Percentiles rank a stretch among this genome's conserved stretches.
These are phyloP conservation scores for Tylopilus vinaceipallidus DNA, from an alignment of 768 basidiomycete species.

Conservation along the genomic window DNA sequence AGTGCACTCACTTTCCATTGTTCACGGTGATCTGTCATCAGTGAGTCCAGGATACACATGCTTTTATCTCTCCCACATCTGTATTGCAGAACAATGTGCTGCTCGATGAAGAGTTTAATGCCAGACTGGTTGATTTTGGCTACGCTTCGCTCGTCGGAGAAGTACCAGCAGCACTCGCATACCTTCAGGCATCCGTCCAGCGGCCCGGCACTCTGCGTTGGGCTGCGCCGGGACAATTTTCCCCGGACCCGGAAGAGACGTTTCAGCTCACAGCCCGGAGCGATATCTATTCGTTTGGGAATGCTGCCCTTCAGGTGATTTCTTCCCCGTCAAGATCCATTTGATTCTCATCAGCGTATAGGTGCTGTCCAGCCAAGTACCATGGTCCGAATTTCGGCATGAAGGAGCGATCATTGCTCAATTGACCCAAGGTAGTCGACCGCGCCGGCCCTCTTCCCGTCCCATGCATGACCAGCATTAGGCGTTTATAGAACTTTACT, in stretches of 20 bases:
- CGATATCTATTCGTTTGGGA: no score
- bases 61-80: not conserved
- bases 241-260: no score
- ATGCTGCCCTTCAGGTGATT: not conserved
- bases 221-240: no score
- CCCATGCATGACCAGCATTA: constrained; percentile 7
- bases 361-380: constrained; percentile 18
- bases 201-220: not conserved
- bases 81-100: constrained; percentile 4
- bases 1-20: constrained; percentile 14
- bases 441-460: not conserved
- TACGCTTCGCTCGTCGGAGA: constrained; percentile 5
- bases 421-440: not conserved
- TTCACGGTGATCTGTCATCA: constrained; percentile 14
- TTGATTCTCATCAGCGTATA: constrained; percentile 2
- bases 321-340: not conserved
- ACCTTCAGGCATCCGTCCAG: constrained; percentile 3
- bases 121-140: constrained; percentile 4
- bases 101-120: not conserved
- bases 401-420: constrained; percentile 7
- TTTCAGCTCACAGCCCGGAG: no score
- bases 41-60: not conserved
- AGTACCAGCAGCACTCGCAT: not conserved
- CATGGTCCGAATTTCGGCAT: constrained; percentile 1
- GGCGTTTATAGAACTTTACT: constrained; percentile 9